Base-by-base conservation (phyloP, 2,329 filamentous ascomycete genomes). In the Ophiostoma sp. region DNA sequence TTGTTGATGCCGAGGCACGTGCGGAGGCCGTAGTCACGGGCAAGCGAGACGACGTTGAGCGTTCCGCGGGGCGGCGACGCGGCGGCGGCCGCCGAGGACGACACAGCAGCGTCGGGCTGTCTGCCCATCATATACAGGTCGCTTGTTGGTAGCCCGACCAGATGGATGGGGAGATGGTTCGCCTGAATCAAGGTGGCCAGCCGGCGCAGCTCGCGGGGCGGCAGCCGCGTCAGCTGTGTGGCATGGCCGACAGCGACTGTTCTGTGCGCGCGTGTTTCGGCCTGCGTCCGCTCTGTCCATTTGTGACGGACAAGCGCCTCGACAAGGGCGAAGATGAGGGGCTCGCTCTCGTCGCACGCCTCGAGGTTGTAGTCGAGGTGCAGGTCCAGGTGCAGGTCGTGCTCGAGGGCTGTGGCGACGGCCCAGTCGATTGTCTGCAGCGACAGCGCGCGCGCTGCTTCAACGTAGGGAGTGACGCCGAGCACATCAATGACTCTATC, bases 331-430 rank as follows among this genome's bases (percentile, higher is more conserved):
- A 83, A 84, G 0, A 88, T 77, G 67, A 87, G 76, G 0, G 85
- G 76, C 76, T 80, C 1, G 74, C 72, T 49, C 42, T 58, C 60
- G 11, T 7, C 6, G 40, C 36, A 47, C 16, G 52, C 67, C 66
- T 87, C 82, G 2, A 91, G 78, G 68, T 87, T 87, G 75, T 92
- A 91, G 75, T 92, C 89, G 5, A 92, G 80, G 74, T 92, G 89
- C 63, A 91, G 86, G 73, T 92, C 89, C 5, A 92, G 76, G 74
- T 89, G 85, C 66, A 87, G 80, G 1, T 76, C 74, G 52, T 81
- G 74, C 36, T 77, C 70, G 49, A 87, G 74, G 1, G 87, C 86
- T 38, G 81, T 79, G 1, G 80, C 77, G 52, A 89, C 78, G 16
- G 89, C 85, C 85, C 86, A 91, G 18, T 83, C 78, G 18, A 90